Base-by-base conservation (phyloP, 371 early-diverging fungal genomes). In the Quaeritorhiza haematococci region DNA sequence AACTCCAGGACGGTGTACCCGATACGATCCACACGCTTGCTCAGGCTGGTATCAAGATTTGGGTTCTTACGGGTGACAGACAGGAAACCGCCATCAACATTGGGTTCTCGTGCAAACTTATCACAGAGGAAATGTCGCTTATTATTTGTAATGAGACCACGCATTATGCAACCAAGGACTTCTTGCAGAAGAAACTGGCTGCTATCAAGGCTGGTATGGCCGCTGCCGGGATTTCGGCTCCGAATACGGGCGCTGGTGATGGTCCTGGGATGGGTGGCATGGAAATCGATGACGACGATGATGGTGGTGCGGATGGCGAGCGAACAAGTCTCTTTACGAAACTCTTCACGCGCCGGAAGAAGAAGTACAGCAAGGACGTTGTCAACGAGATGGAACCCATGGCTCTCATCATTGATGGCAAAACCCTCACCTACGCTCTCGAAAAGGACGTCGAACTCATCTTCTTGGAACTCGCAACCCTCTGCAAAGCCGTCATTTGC, bases 1-100 rank as follows among this genome's bases (percentile, higher is more conserved):
- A 89, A 68, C 75, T 99, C 7, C 98, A 98, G 79, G 98, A 97
- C 56, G 93, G 93, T 55, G 99, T 98, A 0, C 93, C 95, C 4
- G 92, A 95, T 58, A 95, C 99, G 0, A 94, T 99, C 56, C 84
- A 89, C 63, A 91, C 91, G n/a, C 74, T 99, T 48, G 90, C 88
- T 52, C 87, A 90, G 64, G 98, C 97, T 7, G 96, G 96, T 3
- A 83, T 86, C 56, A 74, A 75, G 54, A 54, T 79, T 6, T 79
- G 79, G 79, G 94, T 99, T 79, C 71, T 99, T 64, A 99, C 99
- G 0, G 99, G 99, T 38, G 99, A 99, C 72, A 91, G 96, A 71
- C 90, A 89, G 43, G 98, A 98, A 67, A 99, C 99, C 15, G 99
- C 99, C 28, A 90, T 96, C 62, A 91, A 92, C 61, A 96, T 96